A percentile compares a stretch with the other conserved stretches of the same genome.
Conservation (phyloP, 768 basidiomycete genomes). For the Suillus hirtellus region DNA sequence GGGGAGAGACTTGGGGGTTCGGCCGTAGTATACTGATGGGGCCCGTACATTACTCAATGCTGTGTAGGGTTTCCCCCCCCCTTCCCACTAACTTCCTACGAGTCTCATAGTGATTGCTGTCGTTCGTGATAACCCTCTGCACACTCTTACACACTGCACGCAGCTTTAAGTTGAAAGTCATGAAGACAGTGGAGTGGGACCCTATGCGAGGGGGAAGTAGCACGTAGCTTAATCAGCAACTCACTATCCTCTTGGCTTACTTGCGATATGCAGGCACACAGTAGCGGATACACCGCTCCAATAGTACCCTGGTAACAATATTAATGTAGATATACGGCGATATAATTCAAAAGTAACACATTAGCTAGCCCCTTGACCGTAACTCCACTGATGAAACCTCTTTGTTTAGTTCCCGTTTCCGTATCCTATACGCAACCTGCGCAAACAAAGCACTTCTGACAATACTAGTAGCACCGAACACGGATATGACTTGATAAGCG, state of each 20-base stretch:
- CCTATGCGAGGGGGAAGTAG: too few relatives aligned
- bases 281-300: too few relatives aligned
- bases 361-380: not conserved
- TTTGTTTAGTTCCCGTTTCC: not conserved
- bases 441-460: not conserved
- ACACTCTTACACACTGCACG: too few relatives aligned
- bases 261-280: too few relatives aligned
- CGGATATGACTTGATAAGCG: not conserved
- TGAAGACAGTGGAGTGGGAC: too few relatives aligned
- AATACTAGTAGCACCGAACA: not conserved
- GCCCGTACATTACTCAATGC: not conserved
- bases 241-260: too few relatives aligned
- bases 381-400: not conserved
- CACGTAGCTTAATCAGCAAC: too few relatives aligned
- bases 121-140: not conserved
- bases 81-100: not conserved
- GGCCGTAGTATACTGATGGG: not conserved
- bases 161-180: too few relatives aligned
- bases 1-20: not conserved
- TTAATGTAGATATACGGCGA: not conserved
- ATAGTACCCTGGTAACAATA: not conserved
- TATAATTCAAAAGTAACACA: not conserved
- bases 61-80: not conserved
- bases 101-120: not conserved
- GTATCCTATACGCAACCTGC: not conserved